Conservation (phyloP, 352 stramenopile genomes). For the Globisporangium middletonii region DNA sequence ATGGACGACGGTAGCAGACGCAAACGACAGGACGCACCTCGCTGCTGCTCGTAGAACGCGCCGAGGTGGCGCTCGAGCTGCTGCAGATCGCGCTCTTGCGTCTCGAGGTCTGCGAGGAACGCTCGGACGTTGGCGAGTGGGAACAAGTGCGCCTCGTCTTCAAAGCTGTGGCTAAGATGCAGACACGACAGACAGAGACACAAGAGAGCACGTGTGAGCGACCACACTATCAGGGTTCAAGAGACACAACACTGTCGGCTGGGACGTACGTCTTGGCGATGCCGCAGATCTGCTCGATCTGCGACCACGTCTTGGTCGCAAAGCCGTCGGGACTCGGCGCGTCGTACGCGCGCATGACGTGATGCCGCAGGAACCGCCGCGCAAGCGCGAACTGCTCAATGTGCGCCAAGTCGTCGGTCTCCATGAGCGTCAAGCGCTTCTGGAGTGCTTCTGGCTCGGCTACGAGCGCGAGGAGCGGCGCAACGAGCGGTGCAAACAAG, state of each 20-base stretch:
- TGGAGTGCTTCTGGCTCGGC: slow-evolving; percentile 4
- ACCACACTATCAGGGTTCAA: neutral
- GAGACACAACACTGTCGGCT: neutral
- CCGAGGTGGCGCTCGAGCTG: slow-evolving; percentile 22
- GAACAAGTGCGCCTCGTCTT: slow-evolving; percentile 67
- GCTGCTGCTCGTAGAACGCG: slow-evolving; percentile 6
- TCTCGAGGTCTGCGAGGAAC: slow-evolving; percentile 26
- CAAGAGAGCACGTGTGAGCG: neutral
- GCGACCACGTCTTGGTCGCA: slow-evolving; percentile 16
- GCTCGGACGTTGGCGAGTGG: slow-evolving; percentile 35
- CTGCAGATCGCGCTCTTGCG: slow-evolving; percentile 24
- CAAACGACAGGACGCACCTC: neutral
- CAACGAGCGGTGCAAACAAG: slow-evolving; percentile 29
- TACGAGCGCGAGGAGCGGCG: slow-evolving; percentile 20
- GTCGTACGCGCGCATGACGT: slow-evolving; percentile 27
- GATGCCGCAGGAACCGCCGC: slow-evolving; percentile 42
- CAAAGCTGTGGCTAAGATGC: slow-evolving; percentile 34
- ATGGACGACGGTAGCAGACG: neutral
- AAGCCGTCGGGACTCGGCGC: slow-evolving; percentile 17
- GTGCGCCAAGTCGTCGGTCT: slow-evolving; percentile 36
- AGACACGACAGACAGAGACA: neutral
- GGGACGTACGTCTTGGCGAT: slow-evolving; percentile 37
- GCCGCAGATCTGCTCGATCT: slow-evolving; percentile 37
- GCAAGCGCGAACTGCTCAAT: slow-evolving; percentile 56
- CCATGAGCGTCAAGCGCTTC: slow-evolving; percentile 9